phyloP scores from a whole-genome alignment of 306 rosid species.

The Trifolium dubium region DNA sequence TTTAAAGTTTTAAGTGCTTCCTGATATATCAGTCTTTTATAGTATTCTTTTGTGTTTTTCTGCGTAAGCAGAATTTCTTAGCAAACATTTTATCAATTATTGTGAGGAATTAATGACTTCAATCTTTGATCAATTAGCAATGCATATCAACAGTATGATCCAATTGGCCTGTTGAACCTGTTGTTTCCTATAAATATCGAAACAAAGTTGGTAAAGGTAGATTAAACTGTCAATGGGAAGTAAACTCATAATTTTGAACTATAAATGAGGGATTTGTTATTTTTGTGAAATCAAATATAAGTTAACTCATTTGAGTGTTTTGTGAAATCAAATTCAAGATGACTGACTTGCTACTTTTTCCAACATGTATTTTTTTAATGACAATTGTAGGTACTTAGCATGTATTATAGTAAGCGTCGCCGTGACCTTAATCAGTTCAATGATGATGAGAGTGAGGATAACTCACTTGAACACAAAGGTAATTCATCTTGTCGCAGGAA shows the following conservation, averaged over 20 bases:
- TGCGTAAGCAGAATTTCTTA: not conserved
- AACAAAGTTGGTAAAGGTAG: conserved; percentile 29
- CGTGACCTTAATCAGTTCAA: conserved; percentile 53
- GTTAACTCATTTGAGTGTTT: conserved; percentile 1
- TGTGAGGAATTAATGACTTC: conserved; percentile 24
- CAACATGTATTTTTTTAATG: conserved; percentile 3
- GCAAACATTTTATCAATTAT: conserved; percentile 23
- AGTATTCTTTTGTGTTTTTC: not conserved
- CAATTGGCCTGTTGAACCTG: conserved; percentile 14
- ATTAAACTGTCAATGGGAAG: conserved; percentile 29
- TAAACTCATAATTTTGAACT: conserved; percentile 30
- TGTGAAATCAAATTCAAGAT: conserved; percentile 2
- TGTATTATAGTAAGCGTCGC: conserved; percentile 64
- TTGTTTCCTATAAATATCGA: conserved; percentile 27
- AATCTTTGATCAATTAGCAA: conserved; percentile 15
- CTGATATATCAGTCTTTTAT: not conserved
- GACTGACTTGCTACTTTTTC: conserved; percentile 26
- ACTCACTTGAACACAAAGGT: conserved; percentile 39
- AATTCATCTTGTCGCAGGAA: conserved; percentile 50
- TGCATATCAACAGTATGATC: conserved; percentile 4
- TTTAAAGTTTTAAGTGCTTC: not conserved
- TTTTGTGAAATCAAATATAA: not conserved
- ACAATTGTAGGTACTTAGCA: conserved; percentile 76
- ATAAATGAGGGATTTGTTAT: not conserved
- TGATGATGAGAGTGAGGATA: conserved; percentile 47